Evolutionary conservation across 495 filamentous ascomycete species (phyloP).

Genomic region (Xylaria telfairii): DNA sequence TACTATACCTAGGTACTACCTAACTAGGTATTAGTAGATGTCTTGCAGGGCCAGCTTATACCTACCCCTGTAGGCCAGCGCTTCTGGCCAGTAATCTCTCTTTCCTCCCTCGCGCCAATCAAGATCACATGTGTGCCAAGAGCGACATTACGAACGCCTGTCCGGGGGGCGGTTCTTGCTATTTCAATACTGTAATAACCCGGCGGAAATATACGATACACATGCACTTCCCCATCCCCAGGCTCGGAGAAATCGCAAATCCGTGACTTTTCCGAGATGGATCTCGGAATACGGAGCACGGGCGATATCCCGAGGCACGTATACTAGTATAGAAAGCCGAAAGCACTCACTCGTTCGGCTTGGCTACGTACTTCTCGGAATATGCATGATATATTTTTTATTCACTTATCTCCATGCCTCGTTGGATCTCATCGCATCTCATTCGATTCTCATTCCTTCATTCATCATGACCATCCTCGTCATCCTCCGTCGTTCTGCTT

Average conservation of each 20-base stretch:
- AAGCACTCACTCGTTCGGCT: background rate
- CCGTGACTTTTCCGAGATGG: background rate
- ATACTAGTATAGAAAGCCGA: too few species aligned
- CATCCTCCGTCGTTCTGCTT: background rate
- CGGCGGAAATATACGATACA: background rate
- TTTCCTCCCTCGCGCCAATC: background rate
- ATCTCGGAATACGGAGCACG: background rate
- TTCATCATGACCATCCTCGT: background rate
- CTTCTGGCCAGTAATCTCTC: background rate
- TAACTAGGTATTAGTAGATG: too few species aligned
- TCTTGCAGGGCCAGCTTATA: too few species aligned
- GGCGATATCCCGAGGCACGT: background rate
- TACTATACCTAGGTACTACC: too few species aligned
- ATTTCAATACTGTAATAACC: too few species aligned
- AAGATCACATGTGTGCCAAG: background rate
- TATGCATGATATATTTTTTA: background rate
- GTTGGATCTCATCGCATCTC: background rate
- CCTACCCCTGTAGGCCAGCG: too few species aligned
- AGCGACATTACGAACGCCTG: background rate
- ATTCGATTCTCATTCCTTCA: too few species aligned
- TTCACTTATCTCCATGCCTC: background rate
- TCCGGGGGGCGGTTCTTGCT: too few species aligned
- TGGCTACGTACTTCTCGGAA: background rate
- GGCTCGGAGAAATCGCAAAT: background rate
- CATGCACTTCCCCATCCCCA: too few species aligned